Conservation (phyloP, 2,329 filamentous ascomycete species). For the Cordyceps fumosorosea region DNA sequence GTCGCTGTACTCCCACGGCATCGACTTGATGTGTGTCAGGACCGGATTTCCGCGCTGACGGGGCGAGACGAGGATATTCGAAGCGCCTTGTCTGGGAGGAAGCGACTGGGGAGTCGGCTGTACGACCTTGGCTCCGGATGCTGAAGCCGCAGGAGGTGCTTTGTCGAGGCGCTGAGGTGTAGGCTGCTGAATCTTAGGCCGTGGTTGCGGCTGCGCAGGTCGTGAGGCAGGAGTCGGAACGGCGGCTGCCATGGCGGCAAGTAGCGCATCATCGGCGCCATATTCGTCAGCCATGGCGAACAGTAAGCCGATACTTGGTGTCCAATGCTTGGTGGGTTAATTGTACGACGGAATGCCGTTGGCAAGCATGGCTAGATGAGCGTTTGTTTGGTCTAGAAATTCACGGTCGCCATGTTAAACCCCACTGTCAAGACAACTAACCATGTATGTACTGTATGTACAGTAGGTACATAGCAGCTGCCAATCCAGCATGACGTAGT, state of each 20-base stretch:
- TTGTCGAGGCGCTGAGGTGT: conserved; percentile 51
- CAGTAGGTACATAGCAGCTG: too few species aligned
- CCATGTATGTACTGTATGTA: too few species aligned
- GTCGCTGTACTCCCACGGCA: conserved; percentile 95
- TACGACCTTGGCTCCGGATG: conserved; percentile 52
- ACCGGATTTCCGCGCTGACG: conserved; percentile 95
- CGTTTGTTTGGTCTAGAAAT: not conserved
- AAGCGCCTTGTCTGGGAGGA: conserved; percentile 56
- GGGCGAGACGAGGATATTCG: conserved; percentile 81
- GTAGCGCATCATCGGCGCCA: conserved; percentile 49
- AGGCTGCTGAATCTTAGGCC: conserved; percentile 39
- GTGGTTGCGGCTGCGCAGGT: conserved; percentile 30
- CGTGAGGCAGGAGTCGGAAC: conserved; percentile 26
- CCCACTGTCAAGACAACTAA: not conserved
- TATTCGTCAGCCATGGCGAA: conserved; percentile 46
- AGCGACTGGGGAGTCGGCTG: conserved; percentile 88
- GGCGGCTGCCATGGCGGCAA: conserved; percentile 48
- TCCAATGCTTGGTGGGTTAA: too few species aligned
- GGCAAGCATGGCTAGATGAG: not conserved
- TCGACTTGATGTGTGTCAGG: conserved; percentile 69
- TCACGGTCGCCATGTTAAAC: not conserved
- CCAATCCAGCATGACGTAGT: too few species aligned
- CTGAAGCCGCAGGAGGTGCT: conserved; percentile 29
- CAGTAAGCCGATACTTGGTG: too few species aligned
- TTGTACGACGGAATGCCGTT: not conserved